Evolutionary conservation across 257 asterid species (phyloP), one percentile per base, ranked within the genome.

Genomic region (Gentiana straminea): DNA sequence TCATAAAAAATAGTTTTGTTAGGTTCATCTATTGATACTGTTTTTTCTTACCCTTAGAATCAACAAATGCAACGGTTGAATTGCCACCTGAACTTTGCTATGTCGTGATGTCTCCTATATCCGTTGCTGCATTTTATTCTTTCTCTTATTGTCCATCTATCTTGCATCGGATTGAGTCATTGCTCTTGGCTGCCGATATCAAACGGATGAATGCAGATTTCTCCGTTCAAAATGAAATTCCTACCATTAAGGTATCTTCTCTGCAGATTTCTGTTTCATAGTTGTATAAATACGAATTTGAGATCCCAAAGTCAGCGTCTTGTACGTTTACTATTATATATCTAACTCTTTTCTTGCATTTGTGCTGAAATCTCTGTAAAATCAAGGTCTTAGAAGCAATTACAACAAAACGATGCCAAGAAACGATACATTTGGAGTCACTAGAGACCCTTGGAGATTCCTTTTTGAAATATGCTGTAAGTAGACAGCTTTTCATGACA

Each of bases 361-460:
- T 5, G 7, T 41, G 7, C 5, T 41, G 46, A 4, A 5, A 41
- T 41, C 46, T 41, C 9, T 41, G 9, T 10, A 8, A 35, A 48
- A 51, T 24, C 61, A 61, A 90, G 98, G 77, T 86, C 60, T 64
- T 90, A 81, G 98, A 90, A 61, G 98, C 96, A 50, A 75, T 90
- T 41, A 90, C 96, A 0, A 81, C 98, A 0, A 86, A 82, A 48
- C 71, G 75, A 38, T 86, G 94, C 76, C 92, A 72, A 58, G 94
- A 86, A 70, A 74, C 70, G 4, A 43, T 78, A 61, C 84, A 86
- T 76, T 67, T 86, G 43, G 96, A 90, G 79, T 82, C 98, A 24
- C 68, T 90, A 48, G 98, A 90, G 81, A 82, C 94, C 36, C 84
- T 90, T 39, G 94, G 96, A 6, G 98, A 90, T 69, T 81, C 94